These are phyloP conservation scores for Iberis amara DNA, from an alignment of 441 rosid genomes.

Conservation along the genomic window DNA sequence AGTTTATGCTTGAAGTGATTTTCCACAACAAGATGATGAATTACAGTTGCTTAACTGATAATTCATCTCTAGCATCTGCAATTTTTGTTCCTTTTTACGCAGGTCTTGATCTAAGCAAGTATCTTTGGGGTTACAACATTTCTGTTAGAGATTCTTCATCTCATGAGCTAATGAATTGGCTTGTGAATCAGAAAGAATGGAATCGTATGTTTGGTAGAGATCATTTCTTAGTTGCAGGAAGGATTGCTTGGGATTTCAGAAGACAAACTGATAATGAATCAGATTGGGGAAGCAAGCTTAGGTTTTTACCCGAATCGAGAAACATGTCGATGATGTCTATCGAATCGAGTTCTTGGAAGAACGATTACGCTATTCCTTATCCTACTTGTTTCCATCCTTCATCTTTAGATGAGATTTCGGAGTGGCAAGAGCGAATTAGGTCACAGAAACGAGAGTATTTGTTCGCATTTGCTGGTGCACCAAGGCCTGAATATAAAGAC, in stretches of 20 bases:
- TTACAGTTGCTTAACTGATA: slow-evolving; percentile 54
- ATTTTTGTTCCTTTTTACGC: slow-evolving; percentile 67
- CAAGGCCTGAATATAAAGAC: slow-evolving; percentile 50
- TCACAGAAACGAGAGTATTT: slow-evolving; percentile 40
- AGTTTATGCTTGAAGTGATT: slow-evolving; percentile 35
- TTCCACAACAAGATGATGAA: slow-evolving; percentile 47
- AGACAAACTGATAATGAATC: slow-evolving; percentile 54
- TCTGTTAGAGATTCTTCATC: slow-evolving; percentile 51
- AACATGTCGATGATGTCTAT: slow-evolving; percentile 70
- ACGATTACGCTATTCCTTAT: slow-evolving; percentile 72
- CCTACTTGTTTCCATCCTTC: slow-evolving; percentile 83
- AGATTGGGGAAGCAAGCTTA: slow-evolving; percentile 74
- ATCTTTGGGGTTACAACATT: slow-evolving; percentile 54
- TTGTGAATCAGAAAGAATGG: slow-evolving; percentile 56
- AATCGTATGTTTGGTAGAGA: slow-evolving; percentile 59
- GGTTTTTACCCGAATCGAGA: slow-evolving; percentile 55
- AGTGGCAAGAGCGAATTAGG: slow-evolving; percentile 63
- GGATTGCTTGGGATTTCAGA: slow-evolving; percentile 78
- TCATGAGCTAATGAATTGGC: slow-evolving; percentile 44
- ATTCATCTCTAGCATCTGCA: slow-evolving; percentile 69
- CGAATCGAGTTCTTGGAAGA: slow-evolving; percentile 65
- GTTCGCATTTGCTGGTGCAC: slow-evolving; percentile 75
- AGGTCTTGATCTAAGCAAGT: slow-evolving; percentile 60
- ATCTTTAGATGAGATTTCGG: slow-evolving; percentile 35
- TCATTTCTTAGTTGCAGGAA: slow-evolving; percentile 69